Evolutionary conservation across 306 rosid genomes (phyloP).

Genomic region (Gastrolobium bilobum): DNA sequence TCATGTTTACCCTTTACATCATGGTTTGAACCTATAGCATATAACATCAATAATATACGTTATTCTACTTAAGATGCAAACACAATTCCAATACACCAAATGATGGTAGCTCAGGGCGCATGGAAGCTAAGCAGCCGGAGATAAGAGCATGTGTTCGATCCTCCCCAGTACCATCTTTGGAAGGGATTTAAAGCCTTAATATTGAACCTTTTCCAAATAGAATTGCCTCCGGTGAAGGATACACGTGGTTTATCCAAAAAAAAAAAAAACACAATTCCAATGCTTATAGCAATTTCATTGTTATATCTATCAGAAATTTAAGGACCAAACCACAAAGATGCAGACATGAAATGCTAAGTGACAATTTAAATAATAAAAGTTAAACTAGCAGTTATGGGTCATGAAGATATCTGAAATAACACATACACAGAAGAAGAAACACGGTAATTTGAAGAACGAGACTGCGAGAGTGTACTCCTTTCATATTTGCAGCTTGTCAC

Average conservation of each 20-base stretch:
- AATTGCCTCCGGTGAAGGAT: too few relatives aligned
- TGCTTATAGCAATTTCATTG: constrained; percentile 30
- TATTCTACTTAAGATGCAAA: constrained; percentile 16
- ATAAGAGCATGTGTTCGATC: too few relatives aligned
- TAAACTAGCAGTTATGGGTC: constrained; percentile 6
- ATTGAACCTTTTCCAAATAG: too few relatives aligned
- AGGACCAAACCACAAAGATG: neutral
- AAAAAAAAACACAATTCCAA: neutral
- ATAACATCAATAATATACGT: neutral
- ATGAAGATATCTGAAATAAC: constrained; percentile 6
- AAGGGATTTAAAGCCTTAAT: too few relatives aligned
- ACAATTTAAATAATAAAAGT: neutral
- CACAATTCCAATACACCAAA: neutral
- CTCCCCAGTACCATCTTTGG: too few relatives aligned
- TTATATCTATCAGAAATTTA: neutral
- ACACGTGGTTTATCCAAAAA: too few relatives aligned
- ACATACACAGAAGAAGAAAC: constrained; percentile 56
- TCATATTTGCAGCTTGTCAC: constrained; percentile 56
- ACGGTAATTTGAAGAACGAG: constrained; percentile 47
- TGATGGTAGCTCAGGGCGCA: too few relatives aligned
- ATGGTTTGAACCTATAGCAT: constrained; percentile 12
- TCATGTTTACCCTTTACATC: neutral
- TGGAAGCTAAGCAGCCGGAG: too few relatives aligned
- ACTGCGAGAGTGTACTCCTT: constrained; percentile 37
- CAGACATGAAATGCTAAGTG: neutral